These are phyloP conservation scores for Poa annua DNA, from an alignment of 176 grass and related monocot species.

Conservation along the genomic window DNA sequence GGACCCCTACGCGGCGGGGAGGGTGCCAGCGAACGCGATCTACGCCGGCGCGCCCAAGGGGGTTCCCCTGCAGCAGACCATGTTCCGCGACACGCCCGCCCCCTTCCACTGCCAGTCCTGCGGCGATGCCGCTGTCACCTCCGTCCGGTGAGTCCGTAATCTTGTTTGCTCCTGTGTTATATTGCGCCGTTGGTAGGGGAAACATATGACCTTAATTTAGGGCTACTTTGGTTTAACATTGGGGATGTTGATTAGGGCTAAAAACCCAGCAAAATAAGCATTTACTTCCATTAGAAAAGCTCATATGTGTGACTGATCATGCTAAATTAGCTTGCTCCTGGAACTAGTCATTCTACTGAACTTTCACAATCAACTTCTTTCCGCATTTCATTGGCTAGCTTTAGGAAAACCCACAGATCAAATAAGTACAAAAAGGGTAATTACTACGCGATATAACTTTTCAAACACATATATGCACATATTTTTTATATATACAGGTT, in stretches of 20 bases:
- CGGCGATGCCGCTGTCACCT: constrained; percentile 68
- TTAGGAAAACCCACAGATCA: no score
- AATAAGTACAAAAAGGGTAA: no score
- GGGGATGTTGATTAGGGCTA: background rate
- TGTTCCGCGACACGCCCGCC: constrained; percentile 95
- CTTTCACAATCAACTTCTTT: background rate
- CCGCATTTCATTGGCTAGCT: background rate
- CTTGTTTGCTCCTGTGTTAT: background rate
- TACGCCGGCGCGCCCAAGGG: constrained; percentile 84
- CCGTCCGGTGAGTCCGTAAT: constrained; percentile 56
- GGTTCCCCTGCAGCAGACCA: constrained; percentile 90
- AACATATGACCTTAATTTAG: background rate
- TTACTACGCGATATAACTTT: no score
- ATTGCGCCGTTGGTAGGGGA: background rate
- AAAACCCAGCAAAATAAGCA: background rate
- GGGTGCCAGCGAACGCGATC: constrained; percentile 84
- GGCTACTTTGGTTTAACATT: background rate
- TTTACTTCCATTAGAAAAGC: background rate
- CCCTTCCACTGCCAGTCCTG: constrained; percentile 93
- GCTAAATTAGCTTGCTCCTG: background rate
- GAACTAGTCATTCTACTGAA: background rate
- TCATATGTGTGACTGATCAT: background rate
- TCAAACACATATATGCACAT: no score
- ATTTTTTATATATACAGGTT: no score
- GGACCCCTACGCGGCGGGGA: constrained; percentile 77